Percentiles rank a stretch among this genome's conserved stretches.
Evolutionary conservation across 495 filamentous ascomycete genomes (phyloP).

Genomic region (Bathelium albidoporum): DNA sequence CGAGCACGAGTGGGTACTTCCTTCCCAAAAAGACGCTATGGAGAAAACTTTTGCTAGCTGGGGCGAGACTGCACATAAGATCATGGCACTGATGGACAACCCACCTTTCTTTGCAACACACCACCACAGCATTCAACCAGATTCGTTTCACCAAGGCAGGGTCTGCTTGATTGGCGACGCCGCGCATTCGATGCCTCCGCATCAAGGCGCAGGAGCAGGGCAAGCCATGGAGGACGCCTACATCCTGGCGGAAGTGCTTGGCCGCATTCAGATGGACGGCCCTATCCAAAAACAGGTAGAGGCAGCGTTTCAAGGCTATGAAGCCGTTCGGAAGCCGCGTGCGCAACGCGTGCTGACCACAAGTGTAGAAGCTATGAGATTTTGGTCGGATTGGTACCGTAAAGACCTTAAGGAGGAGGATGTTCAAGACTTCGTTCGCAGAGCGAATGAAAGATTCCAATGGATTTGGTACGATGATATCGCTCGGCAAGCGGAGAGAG

Average conservation of each 20-base stretch:
- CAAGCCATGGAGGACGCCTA: constrained; percentile 27
- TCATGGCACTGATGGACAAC: constrained; percentile 8
- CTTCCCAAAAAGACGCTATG: constrained; percentile 6
- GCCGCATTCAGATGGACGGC: background rate
- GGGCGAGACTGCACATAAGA: constrained; percentile 8
- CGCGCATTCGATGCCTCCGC: constrained; percentile 15
- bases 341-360: constrained; percentile 41
- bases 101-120: constrained; percentile 9
- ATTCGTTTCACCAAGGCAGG: constrained; percentile 5
- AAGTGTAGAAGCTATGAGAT: constrained; percentile 33
- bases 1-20: constrained; percentile 11
- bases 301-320: constrained; percentile 30
- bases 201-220: constrained; percentile 17
- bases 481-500: constrained; percentile 6
- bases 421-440: constrained; percentile 1
- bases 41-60: constrained; percentile 4
- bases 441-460: constrained; percentile 8
- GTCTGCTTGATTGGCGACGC: constrained; percentile 18
- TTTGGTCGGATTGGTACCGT: constrained; percentile 10
- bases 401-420: background rate
- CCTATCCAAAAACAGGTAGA: constrained; percentile 13
- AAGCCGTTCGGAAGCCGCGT: constrained; percentile 29
- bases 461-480: constrained; percentile 16
- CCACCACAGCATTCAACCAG: constrained; percentile 7
- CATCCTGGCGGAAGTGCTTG: constrained; percentile 19